Evolutionary conservation across 192 early-diverging fungal genomes (phyloP).

Genomic region (Dispira parvispora): DNA sequence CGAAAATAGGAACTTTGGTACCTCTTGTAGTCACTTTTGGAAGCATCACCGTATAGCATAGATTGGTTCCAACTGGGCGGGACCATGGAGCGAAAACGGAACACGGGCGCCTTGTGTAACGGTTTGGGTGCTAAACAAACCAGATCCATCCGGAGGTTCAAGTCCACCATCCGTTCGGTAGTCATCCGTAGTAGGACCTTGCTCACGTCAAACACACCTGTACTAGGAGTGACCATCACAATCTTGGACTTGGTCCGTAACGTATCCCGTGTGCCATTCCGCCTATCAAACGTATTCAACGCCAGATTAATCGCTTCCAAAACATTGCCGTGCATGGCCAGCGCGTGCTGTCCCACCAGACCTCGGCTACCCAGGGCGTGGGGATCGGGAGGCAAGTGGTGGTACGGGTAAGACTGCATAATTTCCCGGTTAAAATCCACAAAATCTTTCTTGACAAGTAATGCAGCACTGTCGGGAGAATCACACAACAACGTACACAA

Average conservation of each 20-base stretch:
- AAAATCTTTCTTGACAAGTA: neutral
- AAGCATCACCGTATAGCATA: neutral
- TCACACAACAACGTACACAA: conserved; percentile 14
- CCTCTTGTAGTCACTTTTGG: neutral
- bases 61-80: neutral
- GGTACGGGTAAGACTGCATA: neutral
- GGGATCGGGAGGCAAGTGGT: neutral
- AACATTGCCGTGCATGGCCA: conserved; percentile 83
- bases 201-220: conserved; percentile 77
- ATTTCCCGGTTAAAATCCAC: conserved; percentile 2
- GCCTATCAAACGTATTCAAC: conserved; percentile 84
- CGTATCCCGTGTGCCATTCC: conserved; percentile 90
- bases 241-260: conserved; percentile 78
- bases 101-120: conserved; percentile 75
- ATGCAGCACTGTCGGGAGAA: neutral
- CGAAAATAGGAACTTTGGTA: neutral
- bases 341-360: conserved; percentile 62
- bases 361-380: neutral
- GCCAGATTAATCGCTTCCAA: conserved; percentile 93
- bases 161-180: conserved; percentile 84
- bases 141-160: conserved; percentile 79
- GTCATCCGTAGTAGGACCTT: conserved; percentile 77
- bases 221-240: conserved; percentile 74
- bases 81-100: conserved; percentile 45
- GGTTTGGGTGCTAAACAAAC: conserved; percentile 80